Evolutionary conservation across 139 green algal genomes (phyloP).

Genomic region (Asterochloris erici): DNA sequence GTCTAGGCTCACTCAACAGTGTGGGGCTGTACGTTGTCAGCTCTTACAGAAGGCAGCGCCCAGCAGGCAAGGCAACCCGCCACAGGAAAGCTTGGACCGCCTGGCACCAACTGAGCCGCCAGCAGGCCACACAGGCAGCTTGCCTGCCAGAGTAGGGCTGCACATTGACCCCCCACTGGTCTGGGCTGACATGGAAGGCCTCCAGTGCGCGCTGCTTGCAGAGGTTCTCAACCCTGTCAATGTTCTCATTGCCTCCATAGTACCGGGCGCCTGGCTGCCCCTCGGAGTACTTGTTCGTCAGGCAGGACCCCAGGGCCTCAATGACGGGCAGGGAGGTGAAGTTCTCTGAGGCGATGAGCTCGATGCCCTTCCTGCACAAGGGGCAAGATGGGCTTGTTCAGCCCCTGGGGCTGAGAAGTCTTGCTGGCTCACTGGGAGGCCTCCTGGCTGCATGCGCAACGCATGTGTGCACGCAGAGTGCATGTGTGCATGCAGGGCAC

Average conservation of each 20-base stretch:
- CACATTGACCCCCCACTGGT: conserved; percentile 84
- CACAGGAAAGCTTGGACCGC: too few relatives aligned
- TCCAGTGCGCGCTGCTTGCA: conserved; percentile 71
- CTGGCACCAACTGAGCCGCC: too few relatives aligned
- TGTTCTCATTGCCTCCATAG: conserved; percentile 97
- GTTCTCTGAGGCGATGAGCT: conserved; percentile 98
- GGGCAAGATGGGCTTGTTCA: neutral
- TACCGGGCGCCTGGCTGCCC: conserved; percentile 91
- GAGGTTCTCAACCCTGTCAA: conserved; percentile 73
- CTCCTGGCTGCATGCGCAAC: too few relatives aligned
- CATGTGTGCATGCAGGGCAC: neutral
- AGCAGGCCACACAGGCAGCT: too few relatives aligned
- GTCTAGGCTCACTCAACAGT: neutral
- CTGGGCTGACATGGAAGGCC: conserved; percentile 64
- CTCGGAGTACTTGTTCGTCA: conserved; percentile 99
- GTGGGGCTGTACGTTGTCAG: neutral
- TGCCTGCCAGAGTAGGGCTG: conserved; percentile 78
- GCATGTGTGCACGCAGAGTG: neutral
- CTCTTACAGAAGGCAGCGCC: neutral
- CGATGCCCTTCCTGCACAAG: conserved; percentile 85
- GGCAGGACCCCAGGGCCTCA: conserved; percentile 90
- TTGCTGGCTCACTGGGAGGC: too few relatives aligned
- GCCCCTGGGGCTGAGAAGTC: too few relatives aligned
- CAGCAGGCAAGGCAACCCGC: neutral
- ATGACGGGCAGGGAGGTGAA: conserved; percentile 93